Percentiles rank a stretch among this genome's conserved stretches.
Evolutionary conservation across 2,329 filamentous ascomycete genomes (phyloP).

Genomic region (Chrysosporium keratinophilum): DNA sequence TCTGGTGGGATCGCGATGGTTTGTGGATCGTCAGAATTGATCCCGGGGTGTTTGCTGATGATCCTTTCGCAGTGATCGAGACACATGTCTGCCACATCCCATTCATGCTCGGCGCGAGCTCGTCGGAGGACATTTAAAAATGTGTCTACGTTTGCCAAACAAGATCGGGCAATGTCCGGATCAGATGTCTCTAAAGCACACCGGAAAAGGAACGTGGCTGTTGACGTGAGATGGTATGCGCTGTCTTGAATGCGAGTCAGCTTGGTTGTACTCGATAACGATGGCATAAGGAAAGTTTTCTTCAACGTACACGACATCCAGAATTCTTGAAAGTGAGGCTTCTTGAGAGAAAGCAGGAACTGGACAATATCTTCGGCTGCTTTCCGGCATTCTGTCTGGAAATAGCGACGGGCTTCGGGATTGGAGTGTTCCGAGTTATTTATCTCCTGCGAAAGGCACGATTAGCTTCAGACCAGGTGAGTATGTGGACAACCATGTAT

Average conservation of each 20-base stretch:
- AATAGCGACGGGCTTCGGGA: slow-evolving; percentile 41
- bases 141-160: slow-evolving; percentile 39
- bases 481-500: slow-evolving; percentile 16
- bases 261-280: not conserved
- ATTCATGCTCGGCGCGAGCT: slow-evolving; percentile 42
- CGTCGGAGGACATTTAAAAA: slow-evolving; percentile 40
- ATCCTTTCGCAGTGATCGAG: slow-evolving; percentile 41
- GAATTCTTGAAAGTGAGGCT: slow-evolving; percentile 43
- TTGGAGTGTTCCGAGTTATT: slow-evolving; percentile 33
- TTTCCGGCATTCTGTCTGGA: slow-evolving; percentile 37
- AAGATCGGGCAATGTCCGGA: slow-evolving; percentile 36
- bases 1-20: not conserved
- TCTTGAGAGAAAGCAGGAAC: slow-evolving; percentile 40
- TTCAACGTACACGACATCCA: slow-evolving; percentile 39
- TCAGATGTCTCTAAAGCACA: slow-evolving; percentile 44
- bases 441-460: slow-evolving; percentile 26
- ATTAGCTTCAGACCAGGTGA: not conserved
- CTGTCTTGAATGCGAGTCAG: slow-evolving; percentile 28
- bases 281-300: not conserved
- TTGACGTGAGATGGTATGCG: slow-evolving; percentile 45
- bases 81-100: slow-evolving; percentile 48
- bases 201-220: slow-evolving; percentile 44
- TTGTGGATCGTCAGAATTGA: slow-evolving; percentile 15
- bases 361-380: slow-evolving; percentile 40
- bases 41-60: slow-evolving; percentile 32